A percentile compares a stretch with the other conserved stretches of the same genome.
phyloP scores from a whole-genome alignment of 768 basidiomycete genomes.

The Lactarius sanguifluus region DNA sequence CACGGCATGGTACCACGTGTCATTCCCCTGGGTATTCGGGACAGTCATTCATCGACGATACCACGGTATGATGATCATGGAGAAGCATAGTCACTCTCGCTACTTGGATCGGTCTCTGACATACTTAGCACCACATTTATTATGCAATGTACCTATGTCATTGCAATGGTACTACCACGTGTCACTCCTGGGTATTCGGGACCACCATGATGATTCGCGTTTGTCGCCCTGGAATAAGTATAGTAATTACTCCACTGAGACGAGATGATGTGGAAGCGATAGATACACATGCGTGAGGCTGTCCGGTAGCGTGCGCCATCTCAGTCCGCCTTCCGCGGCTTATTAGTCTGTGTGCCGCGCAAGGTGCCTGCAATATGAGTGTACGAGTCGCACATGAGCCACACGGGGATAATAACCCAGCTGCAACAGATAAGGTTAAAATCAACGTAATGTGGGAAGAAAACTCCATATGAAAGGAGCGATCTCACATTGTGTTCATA shows the following conservation, averaged over 20 bases:
- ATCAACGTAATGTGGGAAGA: slow-evolving; percentile 10
- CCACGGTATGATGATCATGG: background rate
- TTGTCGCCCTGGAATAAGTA: background rate
- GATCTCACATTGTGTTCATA: slow-evolving; percentile 74
- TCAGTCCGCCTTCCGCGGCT: slow-evolving; percentile 19
- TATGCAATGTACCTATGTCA: slow-evolving; percentile 4
- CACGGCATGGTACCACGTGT: background rate
- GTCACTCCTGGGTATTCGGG: background rate
- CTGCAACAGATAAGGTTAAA: slow-evolving; percentile 39
- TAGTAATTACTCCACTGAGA: background rate
- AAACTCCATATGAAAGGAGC: background rate
- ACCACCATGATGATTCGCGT: background rate
- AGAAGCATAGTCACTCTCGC: background rate
- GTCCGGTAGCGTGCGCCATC: background rate
- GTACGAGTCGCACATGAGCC: slow-evolving; percentile 79
- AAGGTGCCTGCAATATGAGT: slow-evolving; percentile 62
- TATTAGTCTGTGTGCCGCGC: slow-evolving; percentile 35
- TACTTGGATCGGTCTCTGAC: slow-evolving; percentile 11
- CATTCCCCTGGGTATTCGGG: background rate
- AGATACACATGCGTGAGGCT: background rate
- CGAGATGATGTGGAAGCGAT: slow-evolving; percentile 4
- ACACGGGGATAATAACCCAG: slow-evolving; percentile 77
- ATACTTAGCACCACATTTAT: slow-evolving; percentile 8
- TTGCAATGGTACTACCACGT: background rate
- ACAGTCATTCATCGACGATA: background rate